Base-by-base conservation (phyloP, 805 yeast genomes). In the Candida methanosorbosa region DNA sequence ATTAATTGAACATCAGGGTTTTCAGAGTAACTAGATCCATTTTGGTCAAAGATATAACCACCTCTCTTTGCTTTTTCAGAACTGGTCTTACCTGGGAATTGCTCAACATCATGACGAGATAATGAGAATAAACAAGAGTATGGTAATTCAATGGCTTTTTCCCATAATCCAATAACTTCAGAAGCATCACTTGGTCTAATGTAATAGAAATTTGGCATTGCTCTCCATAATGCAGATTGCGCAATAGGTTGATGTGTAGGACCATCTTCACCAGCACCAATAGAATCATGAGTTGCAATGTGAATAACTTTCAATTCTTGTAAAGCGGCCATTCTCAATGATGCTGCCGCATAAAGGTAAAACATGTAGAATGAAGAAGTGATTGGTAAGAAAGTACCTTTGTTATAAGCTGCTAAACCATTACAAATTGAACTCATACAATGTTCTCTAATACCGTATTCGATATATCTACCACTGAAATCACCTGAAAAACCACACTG, bases 291-390 rank as follows among this genome's bases (percentile, higher is more conserved):
- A 41, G 94, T 83, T 41, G 92, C 92, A 44, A 83, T 86, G 84
- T 87, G 81, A 50, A 77, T 71, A 49, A 82, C 76, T 46, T 90
- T 90, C 57, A 78, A 84, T 48, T 83, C 85, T 38, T 88, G 80
- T 45, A 83, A 65, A 37, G 94, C 90, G 37, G 90, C 71, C 57
- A 83, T 72, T 75, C 94, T 78, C 35, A 82, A 76, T 51, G 94
- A 87, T 69, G 92, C 90, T 27, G 88, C 75, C 49, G 87, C 92
- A 54, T 82, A 82, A 11, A 79, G 72, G 44, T 73, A 79, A 52
- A 90, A 90, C 78, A 90, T 90, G 63, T 92, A 73, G 86, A 90
- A 90, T 55, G 98, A 92, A 66, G 95, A 97, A 62, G 96, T 96
- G 68, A 78, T 87, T 50, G 87, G 80, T 64, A 79, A 81, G 72